Evolutionary conservation across 2,329 filamentous ascomycete genomes (phyloP).

Genomic region (Aureobasidium sp.): DNA sequence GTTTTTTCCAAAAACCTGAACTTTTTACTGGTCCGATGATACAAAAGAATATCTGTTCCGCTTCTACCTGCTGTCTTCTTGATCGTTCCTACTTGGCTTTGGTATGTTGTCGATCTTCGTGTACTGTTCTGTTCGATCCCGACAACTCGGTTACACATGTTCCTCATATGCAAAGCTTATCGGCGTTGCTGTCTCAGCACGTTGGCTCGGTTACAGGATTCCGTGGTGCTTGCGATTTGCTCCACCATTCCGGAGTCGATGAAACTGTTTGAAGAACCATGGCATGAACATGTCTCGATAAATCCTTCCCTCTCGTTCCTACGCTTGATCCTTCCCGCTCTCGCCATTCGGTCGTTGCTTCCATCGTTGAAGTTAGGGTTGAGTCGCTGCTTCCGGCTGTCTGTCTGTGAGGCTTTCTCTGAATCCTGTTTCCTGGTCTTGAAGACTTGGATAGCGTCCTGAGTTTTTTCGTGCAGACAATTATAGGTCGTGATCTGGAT

Average conservation of each 20-base stretch:
- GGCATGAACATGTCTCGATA: background rate
- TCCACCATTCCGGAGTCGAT: background rate
- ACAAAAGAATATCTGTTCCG: background rate
- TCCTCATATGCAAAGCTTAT: background rate
- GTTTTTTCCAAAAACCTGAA: background rate
- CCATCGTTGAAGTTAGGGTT: background rate
- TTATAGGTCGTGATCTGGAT: background rate
- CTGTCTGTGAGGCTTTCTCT: background rate
- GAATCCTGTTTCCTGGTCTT: background rate
- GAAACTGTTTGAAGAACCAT: background rate
- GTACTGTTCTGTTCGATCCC: background rate
- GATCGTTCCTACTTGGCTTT: background rate
- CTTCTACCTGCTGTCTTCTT: background rate
- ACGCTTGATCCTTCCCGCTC: background rate
- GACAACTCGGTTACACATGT: background rate
- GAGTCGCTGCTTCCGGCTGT: background rate
- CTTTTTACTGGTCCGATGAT: background rate
- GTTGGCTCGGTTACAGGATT: background rate
- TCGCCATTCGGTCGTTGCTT: background rate
- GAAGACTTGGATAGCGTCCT: background rate
- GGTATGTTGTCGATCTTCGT: too few species aligned
- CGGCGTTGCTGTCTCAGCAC: background rate
- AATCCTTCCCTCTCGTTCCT: background rate
- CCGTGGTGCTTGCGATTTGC: background rate
- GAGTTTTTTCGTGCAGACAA: background rate